Base-by-base conservation (phyloP, 192 early-diverging fungal species). In the Podila clonocystis region DNA sequence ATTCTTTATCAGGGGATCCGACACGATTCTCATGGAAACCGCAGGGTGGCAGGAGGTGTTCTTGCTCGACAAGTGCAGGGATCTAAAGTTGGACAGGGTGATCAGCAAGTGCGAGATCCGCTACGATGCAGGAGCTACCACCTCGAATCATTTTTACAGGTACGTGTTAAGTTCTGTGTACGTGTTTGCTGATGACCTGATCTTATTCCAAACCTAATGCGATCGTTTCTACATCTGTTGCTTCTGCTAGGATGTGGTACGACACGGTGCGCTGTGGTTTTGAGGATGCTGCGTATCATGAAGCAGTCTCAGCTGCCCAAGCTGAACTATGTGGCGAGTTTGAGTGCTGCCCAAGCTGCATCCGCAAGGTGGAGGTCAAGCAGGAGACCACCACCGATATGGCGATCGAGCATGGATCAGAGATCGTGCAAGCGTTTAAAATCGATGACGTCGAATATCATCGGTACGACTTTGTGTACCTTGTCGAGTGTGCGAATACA, bases 1-100 rank as follows among this genome's bases (percentile, higher is more conserved):
- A 12, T 45, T 45, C 15, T 45, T 45, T 45, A 15, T 2, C 41
- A 45, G 17, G 41, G 41, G 41, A 45, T 45, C 79, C 38, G 86
- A 89, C 55, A 91, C 90, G 2, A 49, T 92, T 26, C 67, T 89
- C 12, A 74, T 85, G 38, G 90, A 92, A 60, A 79, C 89, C 22
- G 86, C 91, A 1, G 67, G 83, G 3, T 68, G 82, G 22, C 82
- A 85, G 66, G 91, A 92, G 75, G 73, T 88, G 34, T 88, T 87
- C 50, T 67, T 91, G n/a, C 60, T 88, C 4, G 89, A 92, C 61
- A 72, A 70, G 36, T 92, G 89, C 50, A 66, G 67, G 31, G 82
- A 86, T n/a, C 82, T 82, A 49, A 59, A 52, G 28, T 62, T 92
- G 22, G 64, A 65, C 4, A 61, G 63, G 11, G 59, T 91, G 12